These are phyloP conservation scores for Auricularia sp. DNA, from an alignment of 768 basidiomycete genomes.

Conservation along the genomic window DNA sequence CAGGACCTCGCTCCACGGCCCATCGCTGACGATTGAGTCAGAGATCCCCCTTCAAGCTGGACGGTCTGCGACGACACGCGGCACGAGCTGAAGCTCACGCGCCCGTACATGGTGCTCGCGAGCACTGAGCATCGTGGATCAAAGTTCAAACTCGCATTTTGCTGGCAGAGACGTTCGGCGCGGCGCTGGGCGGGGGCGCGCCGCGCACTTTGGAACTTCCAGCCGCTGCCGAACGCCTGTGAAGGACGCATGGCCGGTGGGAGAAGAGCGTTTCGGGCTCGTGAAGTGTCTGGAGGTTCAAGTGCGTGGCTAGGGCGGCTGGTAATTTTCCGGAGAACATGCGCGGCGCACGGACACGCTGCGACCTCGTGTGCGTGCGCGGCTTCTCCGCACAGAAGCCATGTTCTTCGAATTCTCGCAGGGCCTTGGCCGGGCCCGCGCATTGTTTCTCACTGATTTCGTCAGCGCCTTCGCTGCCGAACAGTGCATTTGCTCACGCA, in stretches of 20 bases:
- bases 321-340: background rate
- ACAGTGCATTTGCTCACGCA: no score
- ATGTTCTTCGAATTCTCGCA: no score
- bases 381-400: no score
- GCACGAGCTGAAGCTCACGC: slow-evolving; percentile 55
- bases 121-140: slow-evolving; percentile 56
- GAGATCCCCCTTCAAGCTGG: slow-evolving; percentile 32
- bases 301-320: slow-evolving; percentile 22
- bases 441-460: no score
- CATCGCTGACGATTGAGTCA: background rate
- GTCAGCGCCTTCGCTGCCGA: no score
- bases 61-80: slow-evolving; percentile 81
- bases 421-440: no score
- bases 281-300: slow-evolving; percentile 58
- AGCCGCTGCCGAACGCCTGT: slow-evolving; percentile 86
- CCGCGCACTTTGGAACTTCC: slow-evolving; percentile 4
- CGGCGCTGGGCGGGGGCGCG: slow-evolving; percentile 50
- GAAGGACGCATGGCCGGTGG: slow-evolving; percentile 52
- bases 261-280: slow-evolving; percentile 43
- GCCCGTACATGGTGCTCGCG: slow-evolving; percentile 45
- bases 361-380: no score
- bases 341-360: no score
- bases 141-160: slow-evolving; percentile 42
- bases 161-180: slow-evolving; percentile 75
- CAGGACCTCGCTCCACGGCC: background rate